phyloP scores from a whole-genome alignment of 2,329 filamentous ascomycete species.

The Aureobasidium sp. region DNA sequence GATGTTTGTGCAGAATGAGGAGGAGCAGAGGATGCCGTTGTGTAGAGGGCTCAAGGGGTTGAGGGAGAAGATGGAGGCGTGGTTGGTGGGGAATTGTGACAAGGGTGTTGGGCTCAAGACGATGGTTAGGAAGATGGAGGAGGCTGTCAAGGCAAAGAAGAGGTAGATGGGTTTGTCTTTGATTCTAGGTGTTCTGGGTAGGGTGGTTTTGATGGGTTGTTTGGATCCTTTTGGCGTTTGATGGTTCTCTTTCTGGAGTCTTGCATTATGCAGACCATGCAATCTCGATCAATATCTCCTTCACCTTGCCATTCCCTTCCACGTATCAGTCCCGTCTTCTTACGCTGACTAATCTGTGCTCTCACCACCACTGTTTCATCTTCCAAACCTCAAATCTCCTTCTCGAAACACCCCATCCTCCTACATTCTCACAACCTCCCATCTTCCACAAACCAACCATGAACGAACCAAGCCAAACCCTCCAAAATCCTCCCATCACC shows the following conservation, averaged over 20 bases:
- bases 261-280: too few species aligned
- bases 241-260: neutral
- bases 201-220: neutral
- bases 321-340: too few species aligned
- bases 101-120: conserved; percentile 58
- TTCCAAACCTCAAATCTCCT: too few species aligned
- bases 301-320: neutral
- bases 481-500: neutral
- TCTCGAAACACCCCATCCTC: too few species aligned
- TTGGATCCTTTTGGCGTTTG: neutral
- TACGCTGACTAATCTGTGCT: too few species aligned
- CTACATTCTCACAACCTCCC: too few species aligned
- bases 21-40: conserved; percentile 63
- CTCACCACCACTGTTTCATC: too few species aligned
- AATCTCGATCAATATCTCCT: neutral
- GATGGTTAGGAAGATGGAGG: conserved; percentile 58
- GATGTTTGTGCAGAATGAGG: conserved; percentile 58
- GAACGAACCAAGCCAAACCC: neutral
- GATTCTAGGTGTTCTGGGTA: neutral
- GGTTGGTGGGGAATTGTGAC: conserved; percentile 76
- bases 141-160: conserved; percentile 49
- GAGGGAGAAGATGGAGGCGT: conserved; percentile 74
- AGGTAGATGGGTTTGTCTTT: conserved; percentile 17
- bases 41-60: conserved; percentile 60
- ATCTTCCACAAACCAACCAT: neutral